Evolutionary conservation across 805 yeast genomes (phyloP).

Genomic region (Lachancea lanzarotensis): DNA sequence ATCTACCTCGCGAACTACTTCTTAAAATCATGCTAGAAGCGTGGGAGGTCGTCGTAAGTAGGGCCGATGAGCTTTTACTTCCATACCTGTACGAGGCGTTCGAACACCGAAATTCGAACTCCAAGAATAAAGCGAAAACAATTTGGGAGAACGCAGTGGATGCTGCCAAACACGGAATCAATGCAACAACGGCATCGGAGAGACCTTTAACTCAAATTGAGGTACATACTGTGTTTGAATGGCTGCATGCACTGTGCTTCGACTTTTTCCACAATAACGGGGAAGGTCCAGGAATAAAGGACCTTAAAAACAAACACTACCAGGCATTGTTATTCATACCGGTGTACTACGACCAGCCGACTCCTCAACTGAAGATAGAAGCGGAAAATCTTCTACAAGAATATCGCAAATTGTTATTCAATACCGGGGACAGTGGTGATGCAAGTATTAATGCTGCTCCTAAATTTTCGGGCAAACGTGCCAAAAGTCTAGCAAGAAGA

Average conservation of each 20-base stretch:
- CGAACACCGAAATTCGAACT: slow-evolving; percentile 25
- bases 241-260: slow-evolving; percentile 59
- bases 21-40: slow-evolving; percentile 65
- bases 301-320: slow-evolving; percentile 55
- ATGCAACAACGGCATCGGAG: slow-evolving; percentile 41
- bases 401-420: slow-evolving; percentile 43
- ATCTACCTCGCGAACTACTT: slow-evolving; percentile 48
- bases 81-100: slow-evolving; percentile 38
- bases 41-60: slow-evolving; percentile 67
- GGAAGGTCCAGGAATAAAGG: slow-evolving; percentile 67
- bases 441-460: not conserved
- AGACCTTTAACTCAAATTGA: slow-evolving; percentile 53
- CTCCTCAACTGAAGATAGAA: slow-evolving; percentile 45
- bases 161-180: slow-evolving; percentile 36
- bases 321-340: slow-evolving; percentile 60
- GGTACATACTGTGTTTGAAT: slow-evolving; percentile 58
- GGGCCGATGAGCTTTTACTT: slow-evolving; percentile 64
- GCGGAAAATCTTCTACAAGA: slow-evolving; percentile 53
- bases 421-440: slow-evolving; percentile 37
- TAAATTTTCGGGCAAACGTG: slow-evolving; percentile 20
- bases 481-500: slow-evolving; percentile 50
- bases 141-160: slow-evolving; percentile 43
- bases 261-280: slow-evolving; percentile 79
- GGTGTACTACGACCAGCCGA: slow-evolving; percentile 52
- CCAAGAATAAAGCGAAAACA: slow-evolving; percentile 32